phyloP scores from a whole-genome alignment of 345 rosid genomes.

The Carallia brachiata region DNA sequence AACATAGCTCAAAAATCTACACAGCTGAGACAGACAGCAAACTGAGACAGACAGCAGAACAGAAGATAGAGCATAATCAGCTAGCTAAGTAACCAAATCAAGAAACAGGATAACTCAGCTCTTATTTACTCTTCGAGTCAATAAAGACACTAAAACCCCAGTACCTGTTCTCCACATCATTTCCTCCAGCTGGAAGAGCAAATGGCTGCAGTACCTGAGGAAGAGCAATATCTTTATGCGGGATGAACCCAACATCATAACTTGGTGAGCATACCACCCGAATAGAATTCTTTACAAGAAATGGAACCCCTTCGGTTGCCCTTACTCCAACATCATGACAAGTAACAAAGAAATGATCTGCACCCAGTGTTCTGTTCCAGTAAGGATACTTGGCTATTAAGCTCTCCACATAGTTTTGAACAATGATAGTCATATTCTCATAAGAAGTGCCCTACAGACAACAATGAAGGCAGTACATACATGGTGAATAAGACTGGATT shows the following conservation, averaged over 20 bases:
- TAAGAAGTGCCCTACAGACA: slow-evolving; percentile 81
- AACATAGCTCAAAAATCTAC: neutral
- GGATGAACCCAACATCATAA: slow-evolving; percentile 89
- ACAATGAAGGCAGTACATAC: slow-evolving; percentile 1
- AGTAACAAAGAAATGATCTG: slow-evolving; percentile 96
- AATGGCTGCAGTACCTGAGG: slow-evolving; percentile 96
- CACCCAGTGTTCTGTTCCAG: slow-evolving; percentile 96
- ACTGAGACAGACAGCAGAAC: neutral
- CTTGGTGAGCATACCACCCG: slow-evolving; percentile 96
- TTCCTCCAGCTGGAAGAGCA: slow-evolving; percentile 90
- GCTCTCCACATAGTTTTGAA: slow-evolving; percentile 65
- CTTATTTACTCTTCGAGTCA: neutral
- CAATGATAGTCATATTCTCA: slow-evolving; percentile 89
- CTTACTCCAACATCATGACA: slow-evolving; percentile 97
- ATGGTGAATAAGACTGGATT: neutral
- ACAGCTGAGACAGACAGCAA: neutral
- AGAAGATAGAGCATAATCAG: neutral
- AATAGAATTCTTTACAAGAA: slow-evolving; percentile 83
- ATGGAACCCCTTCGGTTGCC: slow-evolving; percentile 79
- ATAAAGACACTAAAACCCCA: neutral
- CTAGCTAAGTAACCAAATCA: neutral
- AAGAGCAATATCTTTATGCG: slow-evolving; percentile 94
- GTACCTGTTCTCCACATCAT: slow-evolving; percentile 77
- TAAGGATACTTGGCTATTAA: slow-evolving; percentile 74
- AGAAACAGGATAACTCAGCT: neutral